These are phyloP conservation scores for Saturnispora hagleri DNA, from an alignment of 805 yeast genomes.

Conservation along the genomic window DNA sequence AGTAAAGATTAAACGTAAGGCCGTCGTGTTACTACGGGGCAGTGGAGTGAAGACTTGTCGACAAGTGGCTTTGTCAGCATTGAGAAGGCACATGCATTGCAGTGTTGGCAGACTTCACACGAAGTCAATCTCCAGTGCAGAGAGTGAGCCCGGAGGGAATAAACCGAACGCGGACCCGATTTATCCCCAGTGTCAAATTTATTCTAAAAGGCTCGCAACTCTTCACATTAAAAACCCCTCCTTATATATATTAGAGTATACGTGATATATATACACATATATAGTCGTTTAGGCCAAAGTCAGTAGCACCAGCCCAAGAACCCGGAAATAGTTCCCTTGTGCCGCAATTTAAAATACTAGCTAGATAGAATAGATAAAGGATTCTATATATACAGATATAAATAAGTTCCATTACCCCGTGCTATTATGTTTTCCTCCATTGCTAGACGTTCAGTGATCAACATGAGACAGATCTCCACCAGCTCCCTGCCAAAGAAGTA, in stretches of 20 bases:
- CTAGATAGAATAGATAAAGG: neutral
- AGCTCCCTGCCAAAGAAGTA: constrained; percentile 68
- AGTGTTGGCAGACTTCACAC: too few species aligned
- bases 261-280: neutral
- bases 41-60: too few species aligned
- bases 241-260: neutral
- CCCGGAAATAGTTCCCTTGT: constrained; percentile 5
- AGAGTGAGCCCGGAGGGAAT: neutral
- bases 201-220: neutral
- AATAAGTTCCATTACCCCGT: neutral
- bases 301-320: neutral
- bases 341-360: neutral
- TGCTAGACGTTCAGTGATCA: constrained; percentile 13
- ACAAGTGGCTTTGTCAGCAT: too few species aligned
- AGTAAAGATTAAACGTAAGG: neutral
- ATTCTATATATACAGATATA: constrained; percentile 20
- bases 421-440: constrained; percentile 20
- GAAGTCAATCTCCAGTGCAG: too few species aligned
- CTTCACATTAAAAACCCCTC: neutral
- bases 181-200: neutral
- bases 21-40: too few species aligned
- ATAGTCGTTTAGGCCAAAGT: neutral
- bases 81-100: too few species aligned
- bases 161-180: constrained; percentile 1
- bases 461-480: constrained; percentile 26